Base-by-base conservation (phyloP, 2,329 filamentous ascomycete genomes). In the Fusarium sp. region DNA sequence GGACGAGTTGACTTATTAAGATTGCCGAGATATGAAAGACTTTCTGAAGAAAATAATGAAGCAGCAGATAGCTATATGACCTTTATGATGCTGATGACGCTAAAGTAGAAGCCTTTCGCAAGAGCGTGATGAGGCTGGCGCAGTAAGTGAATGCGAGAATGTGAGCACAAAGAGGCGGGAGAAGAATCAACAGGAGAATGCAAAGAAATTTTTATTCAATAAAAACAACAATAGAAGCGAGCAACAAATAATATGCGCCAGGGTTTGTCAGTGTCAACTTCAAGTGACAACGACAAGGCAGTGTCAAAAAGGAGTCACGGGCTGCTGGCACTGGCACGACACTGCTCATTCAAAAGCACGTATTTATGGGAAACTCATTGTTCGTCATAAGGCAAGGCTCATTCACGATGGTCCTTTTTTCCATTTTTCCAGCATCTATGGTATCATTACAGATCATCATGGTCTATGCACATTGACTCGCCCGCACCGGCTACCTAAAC, bases 371-470 rank as follows among this genome's bases (percentile, higher is more conserved):
- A 46, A n/a, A 37, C 10, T 35, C 11, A 13, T 54, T 57, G 56
- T 67, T 75, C 59, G 49, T 64, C 67, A 71, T 68, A 71, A 71
- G 65, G 66, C 69, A 67, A 72, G 66, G 69, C 60, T 73, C 66
- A 67, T 61, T 72, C 77, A 77, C 57, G 67, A 77, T 72, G 75
- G 73, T 73, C 67, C 74, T 74, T 71, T 74, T 76, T 78, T 79
- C 73, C 76, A 75, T 74, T 72, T 74, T 72, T 66, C 73, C 71
- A 76, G 59, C 73, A 69, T 81, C 80, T 82, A 81, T 82, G 80
- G 80, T 82, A 82, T 82, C 79, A 81, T 81, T 81, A 82, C 80
- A 81, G 77, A 78, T 80, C 78, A 77, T 80, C 75, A 78, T 79
- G 78, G 75, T 77, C 71, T 72, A 77, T 75, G 71, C 75, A 77